These are phyloP conservation scores for Pyrenopolyporus hunteri DNA, from an alignment of 495 filamentous ascomycete species.

Conservation along the genomic window DNA sequence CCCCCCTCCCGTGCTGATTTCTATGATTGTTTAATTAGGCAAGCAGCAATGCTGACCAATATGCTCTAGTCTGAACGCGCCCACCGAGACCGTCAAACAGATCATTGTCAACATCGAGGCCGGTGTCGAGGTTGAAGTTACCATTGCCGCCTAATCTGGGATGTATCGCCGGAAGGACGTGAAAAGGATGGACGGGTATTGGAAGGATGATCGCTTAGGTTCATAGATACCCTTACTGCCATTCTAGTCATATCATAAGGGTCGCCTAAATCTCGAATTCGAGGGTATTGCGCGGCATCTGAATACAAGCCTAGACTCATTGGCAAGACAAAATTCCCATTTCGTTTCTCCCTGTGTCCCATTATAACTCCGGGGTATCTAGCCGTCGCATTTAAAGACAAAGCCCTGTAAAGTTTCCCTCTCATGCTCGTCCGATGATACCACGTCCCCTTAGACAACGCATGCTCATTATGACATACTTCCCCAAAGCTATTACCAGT, in stretches of 20 bases:
- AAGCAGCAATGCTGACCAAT: neutral
- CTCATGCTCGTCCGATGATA: neutral
- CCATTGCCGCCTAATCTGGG: conserved; percentile 85
- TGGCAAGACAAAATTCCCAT: neutral
- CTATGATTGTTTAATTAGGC: neutral
- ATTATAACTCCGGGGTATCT: conserved; percentile 27
- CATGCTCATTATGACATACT: neutral
- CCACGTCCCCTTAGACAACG: neutral
- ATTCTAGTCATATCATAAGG: neutral
- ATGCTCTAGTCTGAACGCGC: conserved; percentile 79
- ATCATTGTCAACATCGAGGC: conserved; percentile 99
- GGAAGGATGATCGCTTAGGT: neutral
- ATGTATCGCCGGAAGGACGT: conserved; percentile 1
- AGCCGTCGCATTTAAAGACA: neutral
- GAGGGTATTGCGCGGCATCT: neutral
- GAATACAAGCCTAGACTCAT: conserved; percentile 12
- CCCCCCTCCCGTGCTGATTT: neutral
- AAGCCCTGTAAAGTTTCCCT: neutral
- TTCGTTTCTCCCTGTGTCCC: neutral
- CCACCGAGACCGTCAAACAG: conserved; percentile 99
- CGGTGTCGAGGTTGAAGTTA: conserved; percentile 99
- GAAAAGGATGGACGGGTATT: neutral
- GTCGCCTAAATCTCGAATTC: conserved; percentile 9
- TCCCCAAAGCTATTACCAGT: neutral
- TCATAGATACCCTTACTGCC: conserved; percentile 12